Base-by-base conservation (phyloP, 768 basidiomycete genomes). In the Kwoniella sp. region DNA sequence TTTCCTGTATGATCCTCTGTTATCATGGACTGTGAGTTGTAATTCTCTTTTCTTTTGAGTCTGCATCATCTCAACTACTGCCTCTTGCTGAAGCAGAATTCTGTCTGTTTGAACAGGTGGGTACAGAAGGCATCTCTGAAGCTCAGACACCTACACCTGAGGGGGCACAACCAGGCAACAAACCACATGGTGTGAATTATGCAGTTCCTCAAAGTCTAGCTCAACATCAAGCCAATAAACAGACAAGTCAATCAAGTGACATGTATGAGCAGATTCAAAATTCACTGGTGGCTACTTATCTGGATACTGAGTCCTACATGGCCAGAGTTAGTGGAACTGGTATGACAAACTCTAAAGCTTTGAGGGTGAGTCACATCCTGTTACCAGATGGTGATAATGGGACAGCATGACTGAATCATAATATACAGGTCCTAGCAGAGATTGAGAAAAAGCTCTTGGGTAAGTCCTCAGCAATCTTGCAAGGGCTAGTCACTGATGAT, bases 1-100 rank as follows among this genome's bases (percentile, higher is more conserved):
- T 0, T 83, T 82, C 72, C 69, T 82, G 22, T 79, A 82, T 62
- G 82, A 83, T 66, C 82, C 82, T 9, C 65, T 83, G 23, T 66
- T 81, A 0, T 73, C 75, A 17, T 81, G 79, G 79, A 75, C 73
- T 26, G 74, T 71, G 30, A 55, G 70, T 65, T 26, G 29, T 31
- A 55, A 7, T 29, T 26, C 23, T 25, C 7, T 4, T 9, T 9
- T 34, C 17, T 51, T 41, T 55, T n/a, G n/a, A n/a, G n/a, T n/a
- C n/a, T n/a, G n/a, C n/a, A n/a, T n/a, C n/a, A n/a, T n/a, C n/a
- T n/a, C n/a, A n/a, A n/a, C n/a, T n/a, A n/a, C n/a, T n/a, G n/a
- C n/a, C n/a, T n/a, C n/a, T 0, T n/a, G 34, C n/a, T 28, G 22
- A 54, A 12, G 37, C 13, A 0, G 22, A 34, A 0, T 26, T 12